These are phyloP conservation scores for Rubroboletus satanas DNA, from an alignment of 768 basidiomycete genomes.

Conservation along the genomic window DNA sequence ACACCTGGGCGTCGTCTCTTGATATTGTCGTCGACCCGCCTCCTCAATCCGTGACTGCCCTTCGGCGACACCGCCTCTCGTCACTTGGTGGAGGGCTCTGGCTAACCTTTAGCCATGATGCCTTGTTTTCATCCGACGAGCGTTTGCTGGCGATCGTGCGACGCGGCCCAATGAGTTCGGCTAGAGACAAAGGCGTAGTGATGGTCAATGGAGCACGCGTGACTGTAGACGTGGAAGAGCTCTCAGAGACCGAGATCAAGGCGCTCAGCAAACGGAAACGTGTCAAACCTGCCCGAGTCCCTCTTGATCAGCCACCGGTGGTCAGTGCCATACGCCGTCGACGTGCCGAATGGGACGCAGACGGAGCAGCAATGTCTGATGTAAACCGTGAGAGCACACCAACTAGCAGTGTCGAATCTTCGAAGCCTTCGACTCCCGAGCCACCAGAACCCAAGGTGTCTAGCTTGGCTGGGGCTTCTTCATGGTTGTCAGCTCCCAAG, in stretches of 20 bases:
- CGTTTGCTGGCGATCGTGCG: constrained; percentile 71
- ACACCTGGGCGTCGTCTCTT: constrained; percentile 79
- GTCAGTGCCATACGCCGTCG: constrained; percentile 64
- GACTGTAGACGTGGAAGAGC: constrained; percentile 82
- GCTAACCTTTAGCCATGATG: constrained; percentile 88
- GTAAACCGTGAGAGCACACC: constrained; percentile 15
- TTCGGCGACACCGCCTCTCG: constrained; percentile 84
- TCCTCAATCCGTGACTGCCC: constrained; percentile 74
- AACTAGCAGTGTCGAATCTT: constrained; percentile 15
- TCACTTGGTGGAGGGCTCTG: constrained; percentile 88
- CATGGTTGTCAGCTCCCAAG: constrained; percentile 58
- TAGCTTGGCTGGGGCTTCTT: constrained; percentile 21
- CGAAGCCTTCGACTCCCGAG: constrained; percentile 20
- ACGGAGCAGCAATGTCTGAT: constrained; percentile 31
- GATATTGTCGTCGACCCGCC: constrained; percentile 94
- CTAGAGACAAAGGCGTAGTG: constrained; percentile 76
- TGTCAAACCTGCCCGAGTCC: constrained; percentile 78
- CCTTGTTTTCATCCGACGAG: constrained; percentile 72
- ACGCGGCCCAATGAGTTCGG: constrained; percentile 52
- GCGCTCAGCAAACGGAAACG: constrained; percentile 78
- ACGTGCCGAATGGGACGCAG: constrained; percentile 69
- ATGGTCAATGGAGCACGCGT: constrained; percentile 88
- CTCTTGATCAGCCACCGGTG: constrained; percentile 91
- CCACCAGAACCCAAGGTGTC: constrained; percentile 14
- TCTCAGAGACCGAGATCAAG: constrained; percentile 85